Evolutionary conservation across 768 basidiomycete genomes (phyloP).

Genomic region (Lactifluus pinguis): DNA sequence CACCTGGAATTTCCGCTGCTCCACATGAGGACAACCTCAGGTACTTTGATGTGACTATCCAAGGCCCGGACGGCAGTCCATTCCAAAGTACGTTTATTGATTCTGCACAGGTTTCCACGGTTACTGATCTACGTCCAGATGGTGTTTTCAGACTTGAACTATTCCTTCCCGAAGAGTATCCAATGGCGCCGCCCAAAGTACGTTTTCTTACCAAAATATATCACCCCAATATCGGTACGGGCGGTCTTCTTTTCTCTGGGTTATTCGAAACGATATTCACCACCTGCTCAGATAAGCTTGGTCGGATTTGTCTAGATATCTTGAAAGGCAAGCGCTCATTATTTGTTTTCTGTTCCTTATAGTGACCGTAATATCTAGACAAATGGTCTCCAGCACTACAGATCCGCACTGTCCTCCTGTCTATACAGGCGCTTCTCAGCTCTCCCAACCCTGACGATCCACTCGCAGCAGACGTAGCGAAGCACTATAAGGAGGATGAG

Average conservation of each 20-base stretch:
- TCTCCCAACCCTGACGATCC: slow-evolving; percentile 97
- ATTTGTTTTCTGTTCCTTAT: not conserved
- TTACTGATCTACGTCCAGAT: slow-evolving; percentile 35
- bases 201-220: slow-evolving; percentile 97
- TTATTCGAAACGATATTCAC: not conserved
- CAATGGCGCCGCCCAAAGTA: slow-evolving; percentile 98
- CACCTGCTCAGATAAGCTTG: slow-evolving; percentile 74
- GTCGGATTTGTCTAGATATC: slow-evolving; percentile 96
- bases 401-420: slow-evolving; percentile 94
- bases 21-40: slow-evolving; percentile 97
- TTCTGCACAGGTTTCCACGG: not conserved
- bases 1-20: slow-evolving; percentile 90
- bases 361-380: slow-evolving; percentile 39
- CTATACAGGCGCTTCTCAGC: slow-evolving; percentile 92
- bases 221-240: slow-evolving; percentile 96
- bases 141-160: slow-evolving; percentile 94
- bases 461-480: slow-evolving; percentile 89
- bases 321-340: slow-evolving; percentile 62
- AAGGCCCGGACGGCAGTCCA: slow-evolving; percentile 90
- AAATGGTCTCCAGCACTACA: slow-evolving; percentile 99
- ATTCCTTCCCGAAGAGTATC: slow-evolving; percentile 98
- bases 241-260: not conserved
- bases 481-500: slow-evolving; percentile 98
- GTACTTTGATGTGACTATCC: slow-evolving; percentile 97
- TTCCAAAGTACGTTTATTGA: slow-evolving; percentile 48